phyloP scores from a whole-genome alignment of 345 rosid species.

The Ailanthus altissimus region DNA sequence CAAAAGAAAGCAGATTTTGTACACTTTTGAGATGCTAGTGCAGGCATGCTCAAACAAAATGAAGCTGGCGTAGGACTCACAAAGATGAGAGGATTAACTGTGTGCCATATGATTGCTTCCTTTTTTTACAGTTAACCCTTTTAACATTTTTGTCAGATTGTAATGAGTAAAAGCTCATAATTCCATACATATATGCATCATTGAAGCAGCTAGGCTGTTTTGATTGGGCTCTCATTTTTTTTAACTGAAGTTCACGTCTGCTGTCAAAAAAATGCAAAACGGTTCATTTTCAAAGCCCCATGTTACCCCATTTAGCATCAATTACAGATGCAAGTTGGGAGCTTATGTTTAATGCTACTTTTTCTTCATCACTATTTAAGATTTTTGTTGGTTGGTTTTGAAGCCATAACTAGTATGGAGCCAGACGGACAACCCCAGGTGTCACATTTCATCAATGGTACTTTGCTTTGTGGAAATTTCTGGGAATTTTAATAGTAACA shows the following conservation, averaged over 20 bases:
- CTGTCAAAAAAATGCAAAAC: conserved; percentile 18
- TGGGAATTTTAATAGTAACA: background rate
- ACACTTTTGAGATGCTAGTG: background rate
- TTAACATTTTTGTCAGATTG: conserved; percentile 31
- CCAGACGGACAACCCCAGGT: conserved; percentile 21
- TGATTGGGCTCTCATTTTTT: conserved; percentile 21
- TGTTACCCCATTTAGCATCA: conserved; percentile 23
- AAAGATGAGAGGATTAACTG: conserved; percentile 16
- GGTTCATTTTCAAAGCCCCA: conserved; percentile 20
- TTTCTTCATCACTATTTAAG: conserved; percentile 3
- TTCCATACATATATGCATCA: conserved; percentile 27
- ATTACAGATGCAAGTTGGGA: conserved; percentile 21
- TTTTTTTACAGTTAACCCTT: conserved; percentile 16
- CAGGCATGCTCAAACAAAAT: conserved; percentile 20
- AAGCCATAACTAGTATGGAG: conserved; percentile 24
- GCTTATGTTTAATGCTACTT: conserved; percentile 7
- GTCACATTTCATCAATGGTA: conserved; percentile 9
- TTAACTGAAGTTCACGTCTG: conserved; percentile 26
- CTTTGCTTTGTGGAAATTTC: conserved; percentile 4
- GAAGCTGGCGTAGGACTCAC: conserved; percentile 30
- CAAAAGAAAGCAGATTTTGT: background rate
- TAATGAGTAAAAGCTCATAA: conserved; percentile 27
- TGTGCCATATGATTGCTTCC: conserved; percentile 27
- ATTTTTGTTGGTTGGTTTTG: conserved; percentile 20
- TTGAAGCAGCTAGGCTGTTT: conserved; percentile 25